These are phyloP conservation scores for Lathyrus sativus DNA, from an alignment of 306 rosid genomes.

Conservation along the genomic window DNA sequence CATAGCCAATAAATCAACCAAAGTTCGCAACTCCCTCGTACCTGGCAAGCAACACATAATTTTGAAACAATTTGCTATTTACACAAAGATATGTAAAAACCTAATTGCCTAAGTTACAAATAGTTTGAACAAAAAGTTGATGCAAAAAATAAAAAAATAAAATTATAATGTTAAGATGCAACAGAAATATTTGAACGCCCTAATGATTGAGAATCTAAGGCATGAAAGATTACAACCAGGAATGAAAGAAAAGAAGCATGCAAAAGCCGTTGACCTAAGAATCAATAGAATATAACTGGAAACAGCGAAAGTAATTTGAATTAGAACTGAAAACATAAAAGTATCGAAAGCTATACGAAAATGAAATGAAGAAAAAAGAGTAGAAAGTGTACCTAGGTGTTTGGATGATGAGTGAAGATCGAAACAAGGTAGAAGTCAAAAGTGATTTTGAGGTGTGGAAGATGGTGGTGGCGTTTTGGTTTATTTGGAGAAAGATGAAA, in stretches of 20 bases:
- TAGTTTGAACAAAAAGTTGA: conserved; percentile 12
- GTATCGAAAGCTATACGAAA: too few species aligned
- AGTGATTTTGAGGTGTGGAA: not conserved
- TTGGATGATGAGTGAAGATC: not conserved
- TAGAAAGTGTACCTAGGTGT: not conserved
- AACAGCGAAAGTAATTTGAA: too few species aligned
- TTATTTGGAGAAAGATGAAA: not conserved
- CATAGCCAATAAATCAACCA: conserved; percentile 50
- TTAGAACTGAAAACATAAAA: too few species aligned
- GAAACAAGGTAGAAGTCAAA: not conserved
- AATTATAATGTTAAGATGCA: not conserved
- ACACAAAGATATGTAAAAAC: not conserved
- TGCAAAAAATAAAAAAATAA: conserved; percentile 33
- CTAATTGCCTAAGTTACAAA: conserved; percentile 1
- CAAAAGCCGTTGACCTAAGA: too few species aligned
- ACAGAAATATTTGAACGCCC: not conserved
- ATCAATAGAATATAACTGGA: too few species aligned
- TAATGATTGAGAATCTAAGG: not conserved
- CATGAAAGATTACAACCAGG: too few species aligned
- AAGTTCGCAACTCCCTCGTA: conserved; percentile 32
- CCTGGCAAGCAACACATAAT: conserved; percentile 24
- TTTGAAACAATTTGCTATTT: not conserved
- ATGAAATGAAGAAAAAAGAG: too few species aligned
- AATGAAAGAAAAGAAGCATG: too few species aligned
- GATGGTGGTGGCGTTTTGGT: not conserved